Conservation (phyloP, 371 early-diverging fungal genomes). For the Haplosporangium sp. region DNA sequence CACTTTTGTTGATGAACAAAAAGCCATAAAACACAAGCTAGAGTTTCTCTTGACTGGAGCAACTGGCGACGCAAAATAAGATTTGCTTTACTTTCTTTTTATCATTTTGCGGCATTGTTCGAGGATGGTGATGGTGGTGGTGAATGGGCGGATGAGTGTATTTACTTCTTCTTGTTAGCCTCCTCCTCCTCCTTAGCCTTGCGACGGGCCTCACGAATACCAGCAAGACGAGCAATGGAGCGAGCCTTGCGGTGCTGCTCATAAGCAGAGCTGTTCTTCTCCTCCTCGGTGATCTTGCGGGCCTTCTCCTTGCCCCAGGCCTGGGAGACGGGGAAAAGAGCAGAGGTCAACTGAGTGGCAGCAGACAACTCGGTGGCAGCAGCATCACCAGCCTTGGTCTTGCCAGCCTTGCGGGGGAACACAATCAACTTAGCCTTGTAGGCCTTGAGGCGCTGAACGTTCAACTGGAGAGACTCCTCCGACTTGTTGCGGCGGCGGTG, state of each 20-base stretch:
- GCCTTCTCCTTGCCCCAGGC: slow-evolving; percentile 74
- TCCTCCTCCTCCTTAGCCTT: slow-evolving; percentile 88
- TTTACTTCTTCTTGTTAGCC: slow-evolving; percentile 84
- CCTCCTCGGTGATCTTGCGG: slow-evolving; percentile 87
- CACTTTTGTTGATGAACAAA: too few species aligned
- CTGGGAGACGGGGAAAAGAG: slow-evolving; percentile 83
- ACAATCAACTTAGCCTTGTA: slow-evolving; percentile 81
- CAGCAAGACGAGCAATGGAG: slow-evolving; percentile 83
- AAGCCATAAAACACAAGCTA: too few species aligned
- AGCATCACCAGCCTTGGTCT: slow-evolving; percentile 85
- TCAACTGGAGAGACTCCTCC: slow-evolving; percentile 94
- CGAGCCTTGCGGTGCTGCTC: slow-evolving; percentile 92
- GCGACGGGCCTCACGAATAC: slow-evolving; percentile 86
- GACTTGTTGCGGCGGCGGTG: slow-evolving; percentile 98
- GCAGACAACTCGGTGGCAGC: slow-evolving; percentile 74
- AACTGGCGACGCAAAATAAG: too few species aligned
- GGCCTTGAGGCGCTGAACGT: slow-evolving; percentile 97
- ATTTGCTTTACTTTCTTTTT: too few species aligned
- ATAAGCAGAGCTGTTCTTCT: slow-evolving; percentile 86
- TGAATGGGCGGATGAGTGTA: not conserved
- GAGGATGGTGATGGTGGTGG: too few species aligned
- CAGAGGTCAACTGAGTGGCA: slow-evolving; percentile 80
- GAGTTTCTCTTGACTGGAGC: too few species aligned
- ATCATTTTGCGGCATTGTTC: too few species aligned
- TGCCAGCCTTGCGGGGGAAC: slow-evolving; percentile 80